phyloP scores from a whole-genome alignment of 805 yeast species.

The Saccharomycopsis sp. region DNA sequence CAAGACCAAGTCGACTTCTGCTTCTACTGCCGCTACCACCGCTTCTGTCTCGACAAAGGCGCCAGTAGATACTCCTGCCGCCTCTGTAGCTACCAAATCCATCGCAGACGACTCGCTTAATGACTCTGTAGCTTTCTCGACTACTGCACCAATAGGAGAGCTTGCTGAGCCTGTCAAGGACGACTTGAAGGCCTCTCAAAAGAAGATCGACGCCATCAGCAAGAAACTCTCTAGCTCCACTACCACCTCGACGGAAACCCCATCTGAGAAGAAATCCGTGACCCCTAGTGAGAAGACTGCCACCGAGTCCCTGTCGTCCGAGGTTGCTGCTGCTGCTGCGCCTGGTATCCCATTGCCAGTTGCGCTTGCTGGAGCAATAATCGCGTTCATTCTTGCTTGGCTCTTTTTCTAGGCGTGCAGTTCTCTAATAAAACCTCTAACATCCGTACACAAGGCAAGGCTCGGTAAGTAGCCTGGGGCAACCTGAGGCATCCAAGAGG shows the following conservation, averaged over 20 bases:
- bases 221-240: conserved; percentile 40
- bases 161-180: conserved; percentile 12
- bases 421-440: background rate
- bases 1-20: conserved; percentile 22
- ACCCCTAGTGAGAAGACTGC: conserved; percentile 14
- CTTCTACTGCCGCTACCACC: conserved; percentile 17
- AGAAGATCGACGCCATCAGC: conserved; percentile 37
- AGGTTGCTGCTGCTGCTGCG: conserved; percentile 21
- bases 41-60: background rate
- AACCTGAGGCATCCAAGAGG: no score
- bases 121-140: conserved; percentile 24
- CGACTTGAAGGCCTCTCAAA: conserved; percentile 36
- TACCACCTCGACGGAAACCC: conserved; percentile 21
- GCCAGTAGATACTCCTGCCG: conserved; percentile 21
- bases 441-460: no score
- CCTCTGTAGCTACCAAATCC: conserved; percentile 18
- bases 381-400: conserved; percentile 63
- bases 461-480: no score
- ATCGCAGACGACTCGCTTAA: conserved; percentile 17
- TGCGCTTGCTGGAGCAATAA: conserved; percentile 48
- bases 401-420: conserved; percentile 50
- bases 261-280: conserved; percentile 15
- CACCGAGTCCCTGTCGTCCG: conserved; percentile 5
- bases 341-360: conserved; percentile 43
- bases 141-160: conserved; percentile 18